Conservation (phyloP, 2,329 filamentous ascomycete species). For the Fusarium sp. region DNA sequence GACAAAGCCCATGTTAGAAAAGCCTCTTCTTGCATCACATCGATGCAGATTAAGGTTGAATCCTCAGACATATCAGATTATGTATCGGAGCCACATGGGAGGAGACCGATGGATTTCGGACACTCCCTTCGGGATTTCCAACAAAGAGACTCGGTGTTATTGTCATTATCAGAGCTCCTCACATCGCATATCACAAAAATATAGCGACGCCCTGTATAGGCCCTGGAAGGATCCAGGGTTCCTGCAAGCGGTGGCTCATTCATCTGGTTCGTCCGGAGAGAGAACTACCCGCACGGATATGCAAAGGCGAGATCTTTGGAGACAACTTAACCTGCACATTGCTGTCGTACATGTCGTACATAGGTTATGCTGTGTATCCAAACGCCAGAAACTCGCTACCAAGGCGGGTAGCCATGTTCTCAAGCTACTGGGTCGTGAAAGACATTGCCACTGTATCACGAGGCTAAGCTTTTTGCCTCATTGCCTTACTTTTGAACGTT, state of each 20-base stretch:
- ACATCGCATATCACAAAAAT: slow-evolving; percentile 45
- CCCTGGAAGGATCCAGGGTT: slow-evolving; percentile 22
- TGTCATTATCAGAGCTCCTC: slow-evolving; percentile 16
- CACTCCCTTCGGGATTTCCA: slow-evolving; percentile 35
- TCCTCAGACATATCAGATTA: neutral
- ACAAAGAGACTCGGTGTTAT: slow-evolving; percentile 8
- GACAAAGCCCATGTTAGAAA: slow-evolving; percentile 9
- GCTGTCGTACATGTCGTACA: slow-evolving; percentile 5
- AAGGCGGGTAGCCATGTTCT: slow-evolving; percentile 3
- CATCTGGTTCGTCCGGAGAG: slow-evolving; percentile 33
- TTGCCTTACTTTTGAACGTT: slow-evolving; percentile 19
- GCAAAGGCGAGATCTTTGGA: slow-evolving; percentile 15
- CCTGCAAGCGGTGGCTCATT: slow-evolving; percentile 13
- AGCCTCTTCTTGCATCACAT: slow-evolving; percentile 43
- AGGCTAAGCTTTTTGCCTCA: slow-evolving; percentile 21
- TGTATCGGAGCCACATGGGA: slow-evolving; percentile 9
- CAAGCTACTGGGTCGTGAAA: slow-evolving; percentile 4
- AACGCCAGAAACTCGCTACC: neutral
- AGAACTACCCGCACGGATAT: slow-evolving; percentile 20
- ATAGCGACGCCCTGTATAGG: slow-evolving; percentile 20
- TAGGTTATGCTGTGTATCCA: slow-evolving; percentile 20
- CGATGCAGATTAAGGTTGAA: slow-evolving; percentile 28
- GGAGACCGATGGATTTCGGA: slow-evolving; percentile 43
- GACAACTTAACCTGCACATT: slow-evolving; percentile 16
- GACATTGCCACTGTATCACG: slow-evolving; percentile 13